Evolutionary conservation across 2,329 filamentous ascomycete species (phyloP).

Genomic region (Colletotrichum aenigma): DNA sequence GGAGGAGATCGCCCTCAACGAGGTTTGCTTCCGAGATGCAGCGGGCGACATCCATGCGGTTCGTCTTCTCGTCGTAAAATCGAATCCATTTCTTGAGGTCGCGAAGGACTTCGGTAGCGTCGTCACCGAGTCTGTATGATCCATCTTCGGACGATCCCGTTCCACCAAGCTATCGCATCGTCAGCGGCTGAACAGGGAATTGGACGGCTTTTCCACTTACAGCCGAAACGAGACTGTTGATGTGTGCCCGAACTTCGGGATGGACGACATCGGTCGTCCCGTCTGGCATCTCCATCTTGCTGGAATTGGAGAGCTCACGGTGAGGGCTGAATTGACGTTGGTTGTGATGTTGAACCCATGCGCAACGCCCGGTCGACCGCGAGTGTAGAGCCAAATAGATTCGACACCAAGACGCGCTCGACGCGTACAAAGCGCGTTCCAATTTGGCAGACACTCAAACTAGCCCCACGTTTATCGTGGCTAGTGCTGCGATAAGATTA

Average conservation of each 20-base stretch:
- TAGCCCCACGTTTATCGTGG: background rate
- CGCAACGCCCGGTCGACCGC: background rate
- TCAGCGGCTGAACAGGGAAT: background rate
- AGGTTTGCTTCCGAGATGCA: constrained; percentile 92
- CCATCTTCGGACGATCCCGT: constrained; percentile 79
- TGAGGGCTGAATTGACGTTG: background rate
- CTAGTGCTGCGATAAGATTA: background rate
- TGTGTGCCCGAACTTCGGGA: constrained; percentile 89
- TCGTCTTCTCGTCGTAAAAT: constrained; percentile 90
- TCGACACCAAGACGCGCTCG: background rate
- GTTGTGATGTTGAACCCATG: background rate
- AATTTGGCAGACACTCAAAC: background rate
- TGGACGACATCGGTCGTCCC: constrained; percentile 71
- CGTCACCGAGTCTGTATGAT: constrained; percentile 88
- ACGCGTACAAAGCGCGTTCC: constrained; percentile 13
- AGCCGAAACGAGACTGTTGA: constrained; percentile 92
- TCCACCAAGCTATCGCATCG: constrained; percentile 76
- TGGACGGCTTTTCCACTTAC: constrained; percentile 55
- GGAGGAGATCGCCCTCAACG: constrained; percentile 86
- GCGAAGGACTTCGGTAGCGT: constrained; percentile 87
- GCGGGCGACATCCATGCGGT: constrained; percentile 92
- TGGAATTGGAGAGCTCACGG: background rate
- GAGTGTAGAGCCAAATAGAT: background rate
- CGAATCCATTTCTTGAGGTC: constrained; percentile 96
- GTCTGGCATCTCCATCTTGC: constrained; percentile 60